These are phyloP conservation scores for Ceratobasidium sp. DNA, from an alignment of 1,284 basidiomycete genomes.

Conservation along the genomic window DNA sequence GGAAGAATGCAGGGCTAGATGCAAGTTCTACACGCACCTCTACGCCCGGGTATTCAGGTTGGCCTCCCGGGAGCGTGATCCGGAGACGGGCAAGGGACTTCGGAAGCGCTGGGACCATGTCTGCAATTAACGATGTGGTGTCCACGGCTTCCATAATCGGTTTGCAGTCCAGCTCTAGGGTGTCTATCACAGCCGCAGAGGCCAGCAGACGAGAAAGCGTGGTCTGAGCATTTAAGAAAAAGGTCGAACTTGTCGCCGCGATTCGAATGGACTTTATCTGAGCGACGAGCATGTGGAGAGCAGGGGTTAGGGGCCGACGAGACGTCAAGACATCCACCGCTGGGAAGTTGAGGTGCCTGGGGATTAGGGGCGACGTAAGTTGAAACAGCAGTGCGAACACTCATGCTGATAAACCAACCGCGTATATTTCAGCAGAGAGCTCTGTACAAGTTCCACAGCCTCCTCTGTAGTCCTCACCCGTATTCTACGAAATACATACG, in stretches of 20 bases:
- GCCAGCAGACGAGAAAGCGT: conserved; percentile 17
- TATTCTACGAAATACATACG: conserved; percentile 19
- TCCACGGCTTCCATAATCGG: conserved; percentile 8
- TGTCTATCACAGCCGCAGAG: not conserved
- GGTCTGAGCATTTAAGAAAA: conserved; percentile 14
- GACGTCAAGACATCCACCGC: conserved; percentile 16
- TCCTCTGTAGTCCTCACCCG: conserved; percentile 23
- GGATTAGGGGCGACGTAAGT: not conserved
- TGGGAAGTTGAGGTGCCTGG: conserved; percentile 28
- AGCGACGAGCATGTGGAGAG: not conserved
- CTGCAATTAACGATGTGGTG: conserved; percentile 10
- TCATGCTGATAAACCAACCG: not conserved
- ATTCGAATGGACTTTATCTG: conserved; percentile 18
- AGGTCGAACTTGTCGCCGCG: conserved; percentile 6
- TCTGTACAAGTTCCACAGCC: not conserved
- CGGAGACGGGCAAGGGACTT: not conserved
- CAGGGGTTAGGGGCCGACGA: conserved; percentile 9
- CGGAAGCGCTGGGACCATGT: conserved; percentile 24
- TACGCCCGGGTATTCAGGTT: conserved; percentile 10
- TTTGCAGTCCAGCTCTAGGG: conserved; percentile 23
- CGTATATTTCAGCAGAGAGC: conserved; percentile 8
- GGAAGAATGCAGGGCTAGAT: not conserved
- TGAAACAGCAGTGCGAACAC: not conserved
- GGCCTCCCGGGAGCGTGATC: conserved; percentile 24
- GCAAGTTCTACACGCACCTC: conserved; percentile 7